phyloP scores from a whole-genome alignment of 352 stramenopile species.

The Globisporangium megalacanthum region DNA sequence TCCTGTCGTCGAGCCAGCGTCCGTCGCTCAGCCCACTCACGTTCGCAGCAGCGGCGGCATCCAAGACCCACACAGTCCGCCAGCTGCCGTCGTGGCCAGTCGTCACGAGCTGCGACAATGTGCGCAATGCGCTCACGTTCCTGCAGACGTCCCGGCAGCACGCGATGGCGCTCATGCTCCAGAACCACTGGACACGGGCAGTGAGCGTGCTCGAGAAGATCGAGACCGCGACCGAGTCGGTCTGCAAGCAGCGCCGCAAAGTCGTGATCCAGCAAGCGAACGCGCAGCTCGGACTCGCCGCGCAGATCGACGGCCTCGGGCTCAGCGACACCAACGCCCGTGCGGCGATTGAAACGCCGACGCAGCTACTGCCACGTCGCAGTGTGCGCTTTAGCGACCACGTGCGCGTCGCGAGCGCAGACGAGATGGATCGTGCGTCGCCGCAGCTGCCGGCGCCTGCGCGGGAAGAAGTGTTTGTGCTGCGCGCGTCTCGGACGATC shows the following conservation, averaged over 20 bases:
- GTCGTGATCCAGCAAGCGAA: conserved; percentile 65
- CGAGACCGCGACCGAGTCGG: conserved; percentile 64
- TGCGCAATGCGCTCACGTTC: conserved; percentile 62
- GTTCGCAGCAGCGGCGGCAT: not conserved
- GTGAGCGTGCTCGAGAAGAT: conserved; percentile 73
- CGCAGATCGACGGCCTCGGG: conserved; percentile 29
- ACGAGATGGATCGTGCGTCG: conserved; percentile 64
- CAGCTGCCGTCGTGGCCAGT: conserved; percentile 26
- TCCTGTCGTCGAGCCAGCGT: conserved; percentile 10
- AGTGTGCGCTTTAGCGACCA: conserved; percentile 57
- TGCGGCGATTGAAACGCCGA: not conserved
- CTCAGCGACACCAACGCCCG: conserved; percentile 3
- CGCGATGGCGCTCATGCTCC: conserved; percentile 65
- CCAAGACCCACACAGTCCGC: not conserved
- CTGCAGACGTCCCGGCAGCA: conserved; percentile 65
- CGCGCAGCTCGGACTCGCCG: conserved; percentile 22
- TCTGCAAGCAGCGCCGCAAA: conserved; percentile 53
- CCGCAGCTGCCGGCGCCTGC: conserved; percentile 39
- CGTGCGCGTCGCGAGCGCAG: conserved; percentile 37
- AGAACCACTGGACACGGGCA: conserved; percentile 76
- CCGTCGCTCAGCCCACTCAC: conserved; percentile 9
- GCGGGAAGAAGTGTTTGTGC: conserved; percentile 74
- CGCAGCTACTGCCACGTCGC: conserved; percentile 2
- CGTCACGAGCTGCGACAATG: conserved; percentile 46
- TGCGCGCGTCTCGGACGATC: conserved; percentile 66